phyloP scores from a whole-genome alignment of 129 eudicot genomes.

The Dittrichia graveolens region DNA sequence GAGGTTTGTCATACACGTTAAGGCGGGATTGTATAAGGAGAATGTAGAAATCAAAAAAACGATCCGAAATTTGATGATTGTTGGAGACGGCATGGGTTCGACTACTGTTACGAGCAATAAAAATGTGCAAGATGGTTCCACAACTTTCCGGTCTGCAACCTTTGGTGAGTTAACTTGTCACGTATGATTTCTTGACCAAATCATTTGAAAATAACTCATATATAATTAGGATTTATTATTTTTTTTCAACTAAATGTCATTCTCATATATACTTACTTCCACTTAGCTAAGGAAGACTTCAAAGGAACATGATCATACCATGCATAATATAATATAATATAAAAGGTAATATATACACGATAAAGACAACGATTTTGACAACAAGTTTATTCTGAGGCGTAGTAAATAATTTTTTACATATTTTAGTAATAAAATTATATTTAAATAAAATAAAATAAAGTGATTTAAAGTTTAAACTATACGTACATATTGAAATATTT shows the following conservation, averaged over 20 bases:
- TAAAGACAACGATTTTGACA: too few relatives aligned
- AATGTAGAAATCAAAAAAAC: constrained; percentile 46
- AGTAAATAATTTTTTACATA: too few relatives aligned
- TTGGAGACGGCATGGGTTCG: constrained; percentile 62
- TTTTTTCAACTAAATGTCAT: constrained; percentile 29
- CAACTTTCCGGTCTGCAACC: constrained; percentile 65
- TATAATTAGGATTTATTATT: background rate
- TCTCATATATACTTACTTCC: constrained; percentile 26
- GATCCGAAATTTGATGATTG: constrained; percentile 47
- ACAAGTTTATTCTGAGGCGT: too few relatives aligned
- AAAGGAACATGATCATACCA: constrained; percentile 13
- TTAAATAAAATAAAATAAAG: too few relatives aligned
- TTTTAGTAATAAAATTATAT: too few relatives aligned
- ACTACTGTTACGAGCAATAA: constrained; percentile 48
- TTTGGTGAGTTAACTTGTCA: constrained; percentile 49
- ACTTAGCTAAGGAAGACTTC: constrained; percentile 21
- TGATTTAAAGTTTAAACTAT: background rate
- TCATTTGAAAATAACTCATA: background rate
- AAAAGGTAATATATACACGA: too few relatives aligned
- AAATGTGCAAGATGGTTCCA: constrained; percentile 49
- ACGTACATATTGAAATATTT: too few relatives aligned
- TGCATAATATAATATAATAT: constrained; percentile 12
- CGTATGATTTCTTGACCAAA: constrained; percentile 21
- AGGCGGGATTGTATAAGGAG: constrained; percentile 60
- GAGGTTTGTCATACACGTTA: constrained; percentile 56